phyloP scores from a whole-genome alignment of 257 asterid genomes.

The Handroanthus guayacan region DNA sequence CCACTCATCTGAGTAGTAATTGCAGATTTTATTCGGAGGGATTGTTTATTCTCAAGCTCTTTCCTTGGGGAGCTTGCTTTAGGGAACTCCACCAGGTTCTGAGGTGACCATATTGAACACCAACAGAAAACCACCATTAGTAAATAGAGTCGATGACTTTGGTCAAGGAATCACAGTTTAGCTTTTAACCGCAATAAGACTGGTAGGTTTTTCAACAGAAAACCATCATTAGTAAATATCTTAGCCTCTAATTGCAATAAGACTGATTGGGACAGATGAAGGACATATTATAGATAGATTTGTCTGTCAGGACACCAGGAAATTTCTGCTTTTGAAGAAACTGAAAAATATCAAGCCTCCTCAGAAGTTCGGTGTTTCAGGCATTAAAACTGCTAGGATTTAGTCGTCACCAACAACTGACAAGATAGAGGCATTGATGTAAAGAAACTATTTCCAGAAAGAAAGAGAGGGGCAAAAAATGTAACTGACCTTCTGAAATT shows the following conservation, averaged over 20 bases:
- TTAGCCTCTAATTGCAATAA: slow-evolving; percentile 22
- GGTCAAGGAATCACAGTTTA: too few species aligned
- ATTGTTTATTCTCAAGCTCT: slow-evolving; percentile 39
- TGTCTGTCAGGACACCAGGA: slow-evolving; percentile 14
- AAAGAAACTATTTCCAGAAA: slow-evolving; percentile 12
- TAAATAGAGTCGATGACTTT: too few species aligned
- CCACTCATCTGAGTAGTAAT: slow-evolving; percentile 46
- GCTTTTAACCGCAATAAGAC: too few species aligned
- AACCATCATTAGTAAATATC: slow-evolving; percentile 19
- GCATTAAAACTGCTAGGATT: slow-evolving; percentile 16
- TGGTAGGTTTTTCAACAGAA: slow-evolving; percentile 14
- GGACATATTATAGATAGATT: slow-evolving; percentile 22
- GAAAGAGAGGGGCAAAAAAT: not conserved
- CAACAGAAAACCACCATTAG: slow-evolving; percentile 33
- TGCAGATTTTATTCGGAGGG: slow-evolving; percentile 44
- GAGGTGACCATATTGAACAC: slow-evolving; percentile 40
- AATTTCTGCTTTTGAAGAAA: slow-evolving; percentile 20
- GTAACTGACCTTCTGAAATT: slow-evolving; percentile 51
- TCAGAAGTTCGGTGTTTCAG: slow-evolving; percentile 22
- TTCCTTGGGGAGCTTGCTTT: slow-evolving; percentile 51
- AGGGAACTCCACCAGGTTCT: slow-evolving; percentile 55
- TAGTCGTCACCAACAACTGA: slow-evolving; percentile 17
- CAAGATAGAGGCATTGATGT: slow-evolving; percentile 17
- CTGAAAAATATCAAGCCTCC: slow-evolving; percentile 25
- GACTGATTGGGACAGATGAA: slow-evolving; percentile 21